Conservation (phyloP, 345 rosid species). For the Euphorbia pulcherrima region DNA sequence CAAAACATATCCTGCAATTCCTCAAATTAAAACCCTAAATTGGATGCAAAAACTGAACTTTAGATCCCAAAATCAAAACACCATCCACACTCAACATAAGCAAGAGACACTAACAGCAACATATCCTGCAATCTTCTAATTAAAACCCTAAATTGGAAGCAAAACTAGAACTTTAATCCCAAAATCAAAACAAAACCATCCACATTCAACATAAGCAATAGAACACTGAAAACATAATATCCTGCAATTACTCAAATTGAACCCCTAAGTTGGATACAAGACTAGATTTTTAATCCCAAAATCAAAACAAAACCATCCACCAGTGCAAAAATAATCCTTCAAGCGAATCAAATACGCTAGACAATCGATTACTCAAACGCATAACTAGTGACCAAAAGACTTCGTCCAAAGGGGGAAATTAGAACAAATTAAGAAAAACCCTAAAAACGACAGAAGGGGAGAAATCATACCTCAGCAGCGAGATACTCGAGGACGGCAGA, state of each 20-base stretch:
- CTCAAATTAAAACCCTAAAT: not conserved
- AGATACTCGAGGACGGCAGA: constrained; percentile 81
- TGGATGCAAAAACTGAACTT: too few relatives aligned
- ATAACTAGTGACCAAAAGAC: not conserved
- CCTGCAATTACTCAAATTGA: not conserved
- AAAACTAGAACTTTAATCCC: too few relatives aligned
- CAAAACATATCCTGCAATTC: not conserved
- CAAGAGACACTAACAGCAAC: too few relatives aligned
- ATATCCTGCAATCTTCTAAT: too few relatives aligned
- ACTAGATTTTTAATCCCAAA: too few relatives aligned
- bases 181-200: too few relatives aligned
- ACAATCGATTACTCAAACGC: not conserved
- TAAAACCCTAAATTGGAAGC: too few relatives aligned
- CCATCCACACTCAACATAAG: too few relatives aligned
- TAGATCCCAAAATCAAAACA: not conserved
- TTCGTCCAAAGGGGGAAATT: not conserved
- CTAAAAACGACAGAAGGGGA: not conserved
- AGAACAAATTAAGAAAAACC: too few relatives aligned
- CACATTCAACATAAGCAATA: not conserved
- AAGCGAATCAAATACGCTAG: not conserved
- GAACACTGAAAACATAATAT: not conserved
- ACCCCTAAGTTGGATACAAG: too few relatives aligned
- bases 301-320: not conserved
- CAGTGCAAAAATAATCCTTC: not conserved
- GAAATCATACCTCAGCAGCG: constrained; percentile 56